Evolutionary conservation across 2,329 filamentous ascomycete species (phyloP), one percentile per base, ranked within the genome.

Genomic region (Keithomyces neogunnii): DNA sequence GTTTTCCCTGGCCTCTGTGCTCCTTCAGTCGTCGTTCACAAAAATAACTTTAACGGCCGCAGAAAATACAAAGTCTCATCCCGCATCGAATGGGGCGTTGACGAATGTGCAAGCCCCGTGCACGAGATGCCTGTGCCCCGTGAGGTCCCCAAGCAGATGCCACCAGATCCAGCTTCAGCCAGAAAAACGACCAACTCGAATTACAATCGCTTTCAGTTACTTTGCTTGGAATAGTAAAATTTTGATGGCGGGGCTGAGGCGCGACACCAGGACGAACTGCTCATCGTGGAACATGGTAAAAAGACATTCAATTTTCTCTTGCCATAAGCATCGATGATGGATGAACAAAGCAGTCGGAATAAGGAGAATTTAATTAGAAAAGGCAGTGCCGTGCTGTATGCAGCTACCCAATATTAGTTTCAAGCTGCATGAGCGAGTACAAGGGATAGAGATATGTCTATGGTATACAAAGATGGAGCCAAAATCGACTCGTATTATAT

Each of bases 41-140:
- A 42, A 32, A 39, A 29, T 44, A 13, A 6, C 33, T 38, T 32
- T 43, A 19, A 4, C 36, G 5, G 11, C 65, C 45, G n/a, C 19
- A 55, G 78, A 11, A 76, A 75, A 32, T 95, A 93, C 70, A 88
- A 84, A 62, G 76, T 79, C 28, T 81, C 40, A 2, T 81, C 40
- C 3, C 83, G 76, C 55, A 85, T 95, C 57, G 81, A 85, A 11
- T 92, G 83, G 76, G 82, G 76, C 54, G 66, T 71, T 0, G 89
- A 95, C 59, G 86, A 91, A 58, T 95, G 89, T 62, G 78, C 80
- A 38, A 75, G 78, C 51, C 75, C 83, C 1, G 64, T 85, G 46
- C 64, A 72, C 42, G 51, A 51, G 7, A 53, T 58, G 38, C 62
- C 50, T 8, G 38, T 45, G 19, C 47, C 59, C 19, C 19, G 19